Conservation (phyloP, 2,329 filamentous ascomycete species). For the Sclerotinia trifoliorum region DNA sequence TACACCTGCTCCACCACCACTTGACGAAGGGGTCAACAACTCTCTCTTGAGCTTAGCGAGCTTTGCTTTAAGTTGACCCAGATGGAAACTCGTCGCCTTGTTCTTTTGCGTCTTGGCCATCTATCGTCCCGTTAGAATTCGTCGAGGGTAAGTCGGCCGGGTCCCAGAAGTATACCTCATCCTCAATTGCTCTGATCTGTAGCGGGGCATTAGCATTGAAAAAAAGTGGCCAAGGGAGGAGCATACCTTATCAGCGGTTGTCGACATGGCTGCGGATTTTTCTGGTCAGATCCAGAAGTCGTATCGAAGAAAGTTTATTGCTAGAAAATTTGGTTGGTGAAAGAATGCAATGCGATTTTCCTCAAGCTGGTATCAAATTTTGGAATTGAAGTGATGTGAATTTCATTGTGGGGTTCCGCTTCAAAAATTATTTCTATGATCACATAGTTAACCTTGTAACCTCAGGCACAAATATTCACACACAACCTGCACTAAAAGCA, state of each 20-base stretch:
- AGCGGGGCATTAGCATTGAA: slow-evolving; percentile 33
- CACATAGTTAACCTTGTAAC: not conserved
- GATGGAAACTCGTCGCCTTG: slow-evolving; percentile 89
- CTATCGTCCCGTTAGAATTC: slow-evolving; percentile 45
- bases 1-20: slow-evolving; percentile 79
- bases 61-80: slow-evolving; percentile 97
- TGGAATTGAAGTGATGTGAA: slow-evolving; percentile 11
- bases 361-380: slow-evolving; percentile 8
- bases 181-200: slow-evolving; percentile 95
- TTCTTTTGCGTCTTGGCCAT: slow-evolving; percentile 98
- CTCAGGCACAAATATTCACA: slow-evolving; percentile 2
- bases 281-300: not conserved
- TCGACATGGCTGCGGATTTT: slow-evolving; percentile 68
- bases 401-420: slow-evolving; percentile 17
- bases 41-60: slow-evolving; percentile 97
- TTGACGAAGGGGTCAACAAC: slow-evolving; percentile 79
- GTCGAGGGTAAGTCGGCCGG: slow-evolving; percentile 24
- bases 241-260: slow-evolving; percentile 88
- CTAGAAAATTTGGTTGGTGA: not conserved
- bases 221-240: not conserved
- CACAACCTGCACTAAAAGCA: not conserved
- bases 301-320: not conserved
- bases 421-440: slow-evolving; percentile 19
- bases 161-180: slow-evolving; percentile 64
- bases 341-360: not conserved